These are phyloP conservation scores for Microbotryomycetes sp. DNA, from an alignment of 1,284 basidiomycete species.

Conservation along the genomic window DNA sequence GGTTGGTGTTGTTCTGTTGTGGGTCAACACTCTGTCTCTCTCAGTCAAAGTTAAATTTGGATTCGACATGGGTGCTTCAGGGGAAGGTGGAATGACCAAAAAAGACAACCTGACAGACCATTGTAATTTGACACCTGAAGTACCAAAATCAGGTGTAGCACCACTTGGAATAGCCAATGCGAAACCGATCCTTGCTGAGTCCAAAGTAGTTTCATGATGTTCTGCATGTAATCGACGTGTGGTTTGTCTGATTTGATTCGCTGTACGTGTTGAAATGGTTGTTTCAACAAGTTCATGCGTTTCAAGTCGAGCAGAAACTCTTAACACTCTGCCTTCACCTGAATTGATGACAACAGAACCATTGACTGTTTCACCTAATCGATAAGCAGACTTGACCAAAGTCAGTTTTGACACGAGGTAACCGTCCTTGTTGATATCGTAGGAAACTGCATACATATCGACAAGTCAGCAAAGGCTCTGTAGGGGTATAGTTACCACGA, in stretches of 20 bases:
- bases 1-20: not conserved
- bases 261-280: conserved; percentile 48
- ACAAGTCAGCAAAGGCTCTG: not conserved
- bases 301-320: conserved; percentile 78
- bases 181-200: conserved; percentile 69
- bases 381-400: conserved; percentile 77
- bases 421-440: conserved; percentile 86
- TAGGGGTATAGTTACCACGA: not conserved
- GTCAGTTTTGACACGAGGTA: conserved; percentile 81
- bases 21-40: conserved; percentile 5
- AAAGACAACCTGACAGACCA: conserved; percentile 79
- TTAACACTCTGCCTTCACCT: conserved; percentile 56
- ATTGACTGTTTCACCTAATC: conserved; percentile 79
- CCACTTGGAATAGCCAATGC: conserved; percentile 82
- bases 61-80: conserved; percentile 46
- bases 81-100: conserved; percentile 59
- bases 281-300: conserved; percentile 71
- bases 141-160: conserved; percentile 68
- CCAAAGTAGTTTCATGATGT: conserved; percentile 65
- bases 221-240: conserved; percentile 68
- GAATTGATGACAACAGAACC: conserved; percentile 82
- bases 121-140: conserved; percentile 62
- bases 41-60: conserved; percentile 61
- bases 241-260: conserved; percentile 40
- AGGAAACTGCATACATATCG: conserved; percentile 57